Base-by-base conservation (phyloP, 2,329 filamentous ascomycete genomes). In the Colletotrichum destructivum region DNA sequence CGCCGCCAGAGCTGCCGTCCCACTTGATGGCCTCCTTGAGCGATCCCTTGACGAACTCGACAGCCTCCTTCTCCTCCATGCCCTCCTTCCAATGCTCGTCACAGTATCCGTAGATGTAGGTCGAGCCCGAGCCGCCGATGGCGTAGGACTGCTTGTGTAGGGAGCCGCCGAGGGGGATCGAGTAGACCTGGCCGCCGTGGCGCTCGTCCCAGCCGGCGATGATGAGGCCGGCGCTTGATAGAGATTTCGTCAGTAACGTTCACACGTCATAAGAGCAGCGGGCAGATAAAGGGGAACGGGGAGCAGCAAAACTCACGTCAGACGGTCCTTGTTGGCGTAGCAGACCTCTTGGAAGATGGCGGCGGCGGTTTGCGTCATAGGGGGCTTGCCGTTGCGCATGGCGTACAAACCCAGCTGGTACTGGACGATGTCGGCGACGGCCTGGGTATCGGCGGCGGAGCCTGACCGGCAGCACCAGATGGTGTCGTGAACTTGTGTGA, bases 381-480 rank as follows among this genome's bases (percentile, higher is more conserved):
- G 96, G 16, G 92, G 87, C 86, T 96, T 94, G 81, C 95, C 92
- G 83, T 98, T 98, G 77, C 90, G 90, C 85, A 97, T 94, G 74
- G 93, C 92, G 83, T 97, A 98, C 85, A 98, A 91, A 78, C 94
- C 94, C 63, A 99, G 89, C 82, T 99, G 94, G 84, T 98, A 98
- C 81, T 97, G 94, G 52, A 99, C 96, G 78, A 99, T 98, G 80
- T 99, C 96, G 71, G 96, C 96, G 60, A 99, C 95, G 61, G 96
- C 96, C 85, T 99, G 96, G 71, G 96, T 99, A 81, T 99, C 96
- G 76, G 96, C 96, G 42, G 96, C 96, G 35, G 96, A 99, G 62
- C 96, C 96, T 73, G 96, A 98, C 79, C 96, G 93, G 87, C 96
- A 99, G 87, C 96, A 99, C 96, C 96, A 99, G 84, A 99, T 98